phyloP scores from a whole-genome alignment of 805 yeast genomes.

The Ogataea zsoltii region DNA sequence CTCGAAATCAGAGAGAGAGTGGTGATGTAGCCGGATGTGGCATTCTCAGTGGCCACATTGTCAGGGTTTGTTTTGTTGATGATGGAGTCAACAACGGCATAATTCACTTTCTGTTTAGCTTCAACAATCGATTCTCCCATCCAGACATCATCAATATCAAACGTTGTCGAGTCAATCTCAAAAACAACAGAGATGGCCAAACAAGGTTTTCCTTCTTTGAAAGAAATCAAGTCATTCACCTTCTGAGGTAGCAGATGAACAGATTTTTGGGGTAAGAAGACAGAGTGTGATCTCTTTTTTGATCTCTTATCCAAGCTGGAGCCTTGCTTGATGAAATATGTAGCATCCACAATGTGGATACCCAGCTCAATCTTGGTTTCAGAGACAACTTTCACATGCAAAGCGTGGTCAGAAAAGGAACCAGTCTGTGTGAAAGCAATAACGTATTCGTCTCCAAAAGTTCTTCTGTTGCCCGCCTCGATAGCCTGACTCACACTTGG shows the following conservation, averaged over 20 bases:
- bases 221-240: slow-evolving; percentile 59
- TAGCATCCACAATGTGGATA: slow-evolving; percentile 80
- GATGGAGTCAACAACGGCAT: slow-evolving; percentile 56
- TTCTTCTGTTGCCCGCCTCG: slow-evolving; percentile 44
- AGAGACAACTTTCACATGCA: slow-evolving; percentile 68
- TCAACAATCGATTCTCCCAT: slow-evolving; percentile 69
- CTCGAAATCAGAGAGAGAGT: slow-evolving; percentile 65
- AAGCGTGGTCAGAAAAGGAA: slow-evolving; percentile 69
- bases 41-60: slow-evolving; percentile 38
- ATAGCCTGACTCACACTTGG: slow-evolving; percentile 38
- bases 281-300: slow-evolving; percentile 86
- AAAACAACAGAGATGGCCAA: slow-evolving; percentile 78
- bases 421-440: slow-evolving; percentile 64
- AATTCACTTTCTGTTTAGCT: slow-evolving; percentile 60
- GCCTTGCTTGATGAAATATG: slow-evolving; percentile 70
- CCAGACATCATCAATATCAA: slow-evolving; percentile 74
- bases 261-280: slow-evolving; percentile 76
- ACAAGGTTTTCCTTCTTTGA: slow-evolving; percentile 57
- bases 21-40: slow-evolving; percentile 59
- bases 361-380: slow-evolving; percentile 74
- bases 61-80: slow-evolving; percentile 32
- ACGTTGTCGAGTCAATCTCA: slow-evolving; percentile 70
- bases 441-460: slow-evolving; percentile 59
- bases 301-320: slow-evolving; percentile 84
- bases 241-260: slow-evolving; percentile 68